phyloP scores from a whole-genome alignment of 192 early-diverging fungal species.

The Geranomyces variabilis region DNA sequence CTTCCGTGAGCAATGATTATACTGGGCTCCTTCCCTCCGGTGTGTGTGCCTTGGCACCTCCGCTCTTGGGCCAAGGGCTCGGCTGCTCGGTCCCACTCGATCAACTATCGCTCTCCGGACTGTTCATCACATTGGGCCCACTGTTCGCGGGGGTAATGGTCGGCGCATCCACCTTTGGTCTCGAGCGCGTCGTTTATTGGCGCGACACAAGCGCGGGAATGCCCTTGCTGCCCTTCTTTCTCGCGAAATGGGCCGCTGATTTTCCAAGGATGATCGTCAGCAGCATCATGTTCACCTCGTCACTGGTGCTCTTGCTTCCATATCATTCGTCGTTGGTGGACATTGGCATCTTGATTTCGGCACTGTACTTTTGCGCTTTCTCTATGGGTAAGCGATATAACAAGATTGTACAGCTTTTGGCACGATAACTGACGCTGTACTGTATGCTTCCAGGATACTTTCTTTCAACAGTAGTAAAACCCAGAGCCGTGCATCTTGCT shows the following conservation, averaged over 20 bases:
- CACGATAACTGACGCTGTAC: neutral
- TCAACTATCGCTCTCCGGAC: constrained; percentile 50
- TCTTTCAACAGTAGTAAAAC: constrained; percentile 53
- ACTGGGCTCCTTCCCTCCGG: constrained; percentile 50
- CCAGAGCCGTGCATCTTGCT: constrained; percentile 46
- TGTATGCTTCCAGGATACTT: constrained; percentile 45
- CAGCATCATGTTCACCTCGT: constrained; percentile 56
- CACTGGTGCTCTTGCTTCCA: constrained; percentile 63
- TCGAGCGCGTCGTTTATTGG: constrained; percentile 69
- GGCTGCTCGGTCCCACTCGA: constrained; percentile 31
- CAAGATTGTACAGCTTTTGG: too few relatives aligned
- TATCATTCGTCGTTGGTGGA: constrained; percentile 36
- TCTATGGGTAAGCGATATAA: constrained; percentile 44
- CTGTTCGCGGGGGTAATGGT: constrained; percentile 65
- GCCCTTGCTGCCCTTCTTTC: constrained; percentile 60
- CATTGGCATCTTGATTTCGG: constrained; percentile 51
- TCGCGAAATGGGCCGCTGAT: constrained; percentile 64
- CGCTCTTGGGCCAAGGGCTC: constrained; percentile 1
- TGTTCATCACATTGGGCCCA: constrained; percentile 62
- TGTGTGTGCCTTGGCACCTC: constrained; percentile 52
- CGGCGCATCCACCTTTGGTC: constrained; percentile 58
- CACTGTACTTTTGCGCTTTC: constrained; percentile 59
- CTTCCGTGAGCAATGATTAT: constrained; percentile 49
- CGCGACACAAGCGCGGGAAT: constrained; percentile 64
- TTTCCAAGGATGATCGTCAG: constrained; percentile 66